Conservation (phyloP, 2,329 filamentous ascomycete genomes). For the Calonectria henricotiae region DNA sequence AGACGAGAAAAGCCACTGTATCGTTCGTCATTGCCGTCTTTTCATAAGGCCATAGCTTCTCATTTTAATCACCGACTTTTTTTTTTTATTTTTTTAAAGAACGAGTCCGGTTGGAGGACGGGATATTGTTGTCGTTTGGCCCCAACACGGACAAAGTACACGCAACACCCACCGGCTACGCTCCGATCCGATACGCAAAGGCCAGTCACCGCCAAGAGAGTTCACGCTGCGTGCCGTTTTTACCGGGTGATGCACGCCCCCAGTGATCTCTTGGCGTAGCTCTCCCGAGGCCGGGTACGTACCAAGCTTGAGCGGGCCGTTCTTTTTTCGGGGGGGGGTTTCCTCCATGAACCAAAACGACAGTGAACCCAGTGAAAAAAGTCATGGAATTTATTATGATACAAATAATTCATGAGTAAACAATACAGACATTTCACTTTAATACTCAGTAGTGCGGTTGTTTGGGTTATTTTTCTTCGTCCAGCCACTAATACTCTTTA, state of each 20-base stretch:
- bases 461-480: too few relatives aligned
- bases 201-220: conserved; percentile 30
- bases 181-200: conserved; percentile 22
- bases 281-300: conserved; percentile 14
- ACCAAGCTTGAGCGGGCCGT: not conserved
- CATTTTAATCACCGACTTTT: too few relatives aligned
- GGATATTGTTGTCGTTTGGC: not conserved
- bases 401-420: too few relatives aligned
- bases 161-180: conserved; percentile 5
- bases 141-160: conserved; percentile 4
- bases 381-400: too few relatives aligned
- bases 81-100: not conserved
- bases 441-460: too few relatives aligned
- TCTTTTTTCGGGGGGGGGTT: not conserved
- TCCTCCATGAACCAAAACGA: too few relatives aligned
- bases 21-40: not conserved
- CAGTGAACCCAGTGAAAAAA: too few relatives aligned
- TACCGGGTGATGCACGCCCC: conserved; percentile 21
- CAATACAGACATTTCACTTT: too few relatives aligned
- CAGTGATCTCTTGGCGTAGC: conserved; percentile 23
- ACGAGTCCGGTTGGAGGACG: not conserved
- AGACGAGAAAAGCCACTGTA: conserved; percentile 8
- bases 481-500: too few relatives aligned
- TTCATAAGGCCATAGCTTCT: not conserved
- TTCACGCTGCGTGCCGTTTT: conserved; percentile 29